Evolutionary conservation across 139 green algal species (phyloP).

Genomic region (Nannochloris sp.): DNA sequence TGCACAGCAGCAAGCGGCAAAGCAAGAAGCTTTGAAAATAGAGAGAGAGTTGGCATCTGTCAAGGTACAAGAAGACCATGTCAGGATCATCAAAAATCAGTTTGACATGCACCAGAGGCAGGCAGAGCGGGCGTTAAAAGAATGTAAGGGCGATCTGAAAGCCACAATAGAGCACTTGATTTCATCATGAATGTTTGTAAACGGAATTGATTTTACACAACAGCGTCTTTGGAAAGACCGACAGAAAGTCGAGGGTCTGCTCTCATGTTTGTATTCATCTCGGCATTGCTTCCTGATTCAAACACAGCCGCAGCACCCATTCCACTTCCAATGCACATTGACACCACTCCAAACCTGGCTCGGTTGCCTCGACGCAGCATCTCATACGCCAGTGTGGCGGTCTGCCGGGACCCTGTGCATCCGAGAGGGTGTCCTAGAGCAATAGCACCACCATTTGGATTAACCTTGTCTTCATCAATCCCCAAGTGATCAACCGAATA

Average conservation of each 20-base stretch:
- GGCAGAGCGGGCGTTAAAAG: conserved; percentile 56
- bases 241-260: neutral
- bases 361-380: conserved; percentile 70
- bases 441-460: conserved; percentile 96
- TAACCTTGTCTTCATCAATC: conserved; percentile 82
- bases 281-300: conserved; percentile 43
- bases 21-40: conserved; percentile 39
- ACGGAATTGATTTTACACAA: neutral
- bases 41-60: conserved; percentile 69
- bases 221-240: conserved; percentile 8
- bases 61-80: conserved; percentile 53
- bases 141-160: conserved; percentile 47
- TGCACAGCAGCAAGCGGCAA: conserved; percentile 43
- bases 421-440: conserved; percentile 94
- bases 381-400: conserved; percentile 93
- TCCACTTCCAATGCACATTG: conserved; percentile 96
- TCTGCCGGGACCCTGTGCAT: conserved; percentile 60
- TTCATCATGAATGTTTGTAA: conserved; percentile 1
- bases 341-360: conserved; percentile 88
- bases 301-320: conserved; percentile 91
- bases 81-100: conserved; percentile 54
- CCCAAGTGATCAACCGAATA: conserved; percentile 77
- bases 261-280: conserved; percentile 2
- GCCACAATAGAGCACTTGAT: conserved; percentile 44
- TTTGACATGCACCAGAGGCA: conserved; percentile 64